Conservation (phyloP, 2,329 filamentous ascomycete genomes). For the Claviceps cyperi region DNA sequence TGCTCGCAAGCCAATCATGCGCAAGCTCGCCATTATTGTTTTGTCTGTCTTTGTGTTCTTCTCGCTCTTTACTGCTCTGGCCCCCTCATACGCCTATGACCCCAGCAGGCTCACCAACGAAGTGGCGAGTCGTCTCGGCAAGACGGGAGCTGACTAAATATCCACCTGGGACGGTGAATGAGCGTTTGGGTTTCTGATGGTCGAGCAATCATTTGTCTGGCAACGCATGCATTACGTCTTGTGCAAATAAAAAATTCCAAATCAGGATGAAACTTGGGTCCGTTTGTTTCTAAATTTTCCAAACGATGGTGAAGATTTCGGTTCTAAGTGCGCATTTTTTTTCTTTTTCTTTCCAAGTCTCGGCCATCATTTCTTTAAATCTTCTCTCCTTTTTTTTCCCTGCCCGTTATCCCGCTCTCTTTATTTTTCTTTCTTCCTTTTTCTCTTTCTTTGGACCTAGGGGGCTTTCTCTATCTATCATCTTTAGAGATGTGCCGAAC, state of each 20-base stretch:
- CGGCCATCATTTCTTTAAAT: background rate
- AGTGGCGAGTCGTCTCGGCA: constrained; percentile 35
- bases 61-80: constrained; percentile 53
- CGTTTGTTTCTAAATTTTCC: background rate
- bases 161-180: background rate
- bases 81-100: constrained; percentile 45
- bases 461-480: constrained; percentile 1
- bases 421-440: constrained; percentile 7
- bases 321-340: background rate
- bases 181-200: background rate
- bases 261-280: background rate
- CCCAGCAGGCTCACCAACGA: constrained; percentile 33
- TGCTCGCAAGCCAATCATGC: constrained; percentile 56
- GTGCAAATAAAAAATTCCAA: background rate
- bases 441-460: background rate
- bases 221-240: background rate
- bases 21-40: constrained; percentile 61
- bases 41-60: constrained; percentile 50
- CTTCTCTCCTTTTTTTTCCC: background rate
- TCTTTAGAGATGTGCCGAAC: constrained; percentile 9
- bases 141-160: constrained; percentile 12
- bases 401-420: background rate
- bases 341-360: background rate
- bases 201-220: background rate
- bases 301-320: background rate